phyloP scores from a whole-genome alignment of 2,329 filamentous ascomycete genomes.

The Fusarium anguioides region DNA sequence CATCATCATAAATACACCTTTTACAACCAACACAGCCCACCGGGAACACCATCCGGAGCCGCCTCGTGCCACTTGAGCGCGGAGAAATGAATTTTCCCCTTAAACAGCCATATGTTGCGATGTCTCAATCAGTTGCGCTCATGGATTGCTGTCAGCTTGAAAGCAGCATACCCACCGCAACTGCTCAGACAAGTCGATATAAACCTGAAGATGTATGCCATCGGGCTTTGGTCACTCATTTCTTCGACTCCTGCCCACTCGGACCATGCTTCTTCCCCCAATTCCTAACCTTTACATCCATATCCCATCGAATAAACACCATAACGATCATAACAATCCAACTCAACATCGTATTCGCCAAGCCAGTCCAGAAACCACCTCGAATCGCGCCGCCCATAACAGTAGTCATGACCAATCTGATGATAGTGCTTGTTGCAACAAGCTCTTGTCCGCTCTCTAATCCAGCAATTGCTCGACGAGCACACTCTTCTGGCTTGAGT shows the following conservation, averaged over 20 bases:
- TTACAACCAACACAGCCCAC: background rate
- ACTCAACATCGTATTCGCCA: slow-evolving; percentile 21
- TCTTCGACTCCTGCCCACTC: slow-evolving; percentile 3
- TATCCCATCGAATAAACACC: slow-evolving; percentile 35
- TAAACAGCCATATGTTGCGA: no score
- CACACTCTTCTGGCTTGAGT: slow-evolving; percentile 22
- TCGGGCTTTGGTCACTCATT: no score
- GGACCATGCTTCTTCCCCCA: slow-evolving; percentile 27
- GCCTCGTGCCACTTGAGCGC: background rate
- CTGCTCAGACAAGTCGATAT: no score
- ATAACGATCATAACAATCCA: slow-evolving; percentile 37
- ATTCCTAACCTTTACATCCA: slow-evolving; percentile 27
- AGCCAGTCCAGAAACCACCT: slow-evolving; percentile 15
- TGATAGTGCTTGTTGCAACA: slow-evolving; percentile 31
- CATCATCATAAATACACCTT: background rate
- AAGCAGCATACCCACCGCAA: no score
- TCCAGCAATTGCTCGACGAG: slow-evolving; percentile 20
- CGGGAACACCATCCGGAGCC: no score
- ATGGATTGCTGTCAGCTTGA: no score
- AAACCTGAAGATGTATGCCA: no score
- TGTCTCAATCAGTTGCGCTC: no score
- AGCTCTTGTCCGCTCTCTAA: slow-evolving; percentile 26
- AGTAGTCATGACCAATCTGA: slow-evolving; percentile 31
- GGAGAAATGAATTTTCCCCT: background rate
- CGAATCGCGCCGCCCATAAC: slow-evolving; percentile 31